A percentile compares a stretch with the other conserved stretches of the same genome.
phyloP scores from a whole-genome alignment of 1,139 yeast species.

The Protomyces gravidus region DNA sequence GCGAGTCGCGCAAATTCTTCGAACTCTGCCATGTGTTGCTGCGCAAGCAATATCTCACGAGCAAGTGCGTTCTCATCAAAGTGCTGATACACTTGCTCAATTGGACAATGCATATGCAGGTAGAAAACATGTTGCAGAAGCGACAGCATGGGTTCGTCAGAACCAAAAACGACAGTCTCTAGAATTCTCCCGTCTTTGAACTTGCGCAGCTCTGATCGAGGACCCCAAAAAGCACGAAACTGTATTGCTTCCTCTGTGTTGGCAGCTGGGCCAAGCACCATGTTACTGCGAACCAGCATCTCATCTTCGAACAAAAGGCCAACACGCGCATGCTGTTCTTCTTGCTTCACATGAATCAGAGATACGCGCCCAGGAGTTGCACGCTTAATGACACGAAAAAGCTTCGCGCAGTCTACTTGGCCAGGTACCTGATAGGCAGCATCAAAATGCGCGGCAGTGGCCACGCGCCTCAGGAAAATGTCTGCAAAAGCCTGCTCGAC shows the following conservation, averaged over 20 bases:
- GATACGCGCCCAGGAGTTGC: background rate
- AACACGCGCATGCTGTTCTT: background rate
- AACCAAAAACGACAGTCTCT: slow-evolving; percentile 80
- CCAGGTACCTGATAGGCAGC: background rate
- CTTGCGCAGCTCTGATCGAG: slow-evolving; percentile 75
- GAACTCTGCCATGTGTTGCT: slow-evolving; percentile 15
- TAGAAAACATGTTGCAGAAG: slow-evolving; percentile 45
- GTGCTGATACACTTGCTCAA: slow-evolving; percentile 54
- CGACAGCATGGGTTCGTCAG: slow-evolving; percentile 3
- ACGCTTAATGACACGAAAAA: background rate
- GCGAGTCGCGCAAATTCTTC: slow-evolving; percentile 64
- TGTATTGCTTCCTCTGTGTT: slow-evolving; percentile 54
- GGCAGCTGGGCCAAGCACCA: slow-evolving; percentile 57
- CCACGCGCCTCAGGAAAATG: background rate
- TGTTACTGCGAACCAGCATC: background rate
- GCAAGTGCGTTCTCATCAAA: slow-evolving; percentile 54
- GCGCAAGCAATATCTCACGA: slow-evolving; percentile 10
- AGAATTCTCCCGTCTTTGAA: slow-evolving; percentile 80
- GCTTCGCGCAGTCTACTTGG: background rate
- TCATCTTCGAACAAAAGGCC: background rate
- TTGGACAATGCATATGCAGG: slow-evolving; percentile 53
- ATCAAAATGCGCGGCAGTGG: background rate
- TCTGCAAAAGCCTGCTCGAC: background rate
- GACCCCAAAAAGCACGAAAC: slow-evolving; percentile 87
- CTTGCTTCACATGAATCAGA: background rate